These are phyloP conservation scores for Syncephalastrum monosporum DNA, from an alignment of 371 early-diverging fungal genomes.

Conservation along the genomic window DNA sequence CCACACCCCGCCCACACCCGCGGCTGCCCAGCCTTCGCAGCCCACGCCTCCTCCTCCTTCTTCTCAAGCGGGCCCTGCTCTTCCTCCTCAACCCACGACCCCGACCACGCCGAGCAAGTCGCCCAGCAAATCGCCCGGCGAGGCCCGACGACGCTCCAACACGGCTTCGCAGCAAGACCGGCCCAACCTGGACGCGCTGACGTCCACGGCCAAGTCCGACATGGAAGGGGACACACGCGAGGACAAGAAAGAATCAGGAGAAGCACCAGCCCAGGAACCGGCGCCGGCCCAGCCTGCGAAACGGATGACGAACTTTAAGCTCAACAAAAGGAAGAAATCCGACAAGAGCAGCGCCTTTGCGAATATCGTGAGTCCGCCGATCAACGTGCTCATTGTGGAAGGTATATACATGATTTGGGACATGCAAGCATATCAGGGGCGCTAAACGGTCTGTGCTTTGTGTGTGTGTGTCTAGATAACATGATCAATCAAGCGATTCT, in stretches of 20 bases:
- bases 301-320: conserved; percentile 28
- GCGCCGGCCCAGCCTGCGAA: not conserved
- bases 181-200: not conserved
- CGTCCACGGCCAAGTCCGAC: conserved; percentile 85
- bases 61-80: not conserved
- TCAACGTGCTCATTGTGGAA: conserved; percentile 82
- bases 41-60: not conserved
- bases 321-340: conserved; percentile 37
- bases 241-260: conserved; percentile 1
- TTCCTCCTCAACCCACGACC: not conserved
- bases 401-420: conserved; percentile 34
- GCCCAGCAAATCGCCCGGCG: not conserved
- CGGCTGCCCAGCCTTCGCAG: not conserved
- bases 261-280: too few relatives aligned
- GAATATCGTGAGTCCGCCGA: conserved; percentile 58
- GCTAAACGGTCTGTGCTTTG: not conserved
- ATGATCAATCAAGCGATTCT: conserved; percentile 76
- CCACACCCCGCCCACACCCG: not conserved
- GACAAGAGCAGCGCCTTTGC: conserved; percentile 26
- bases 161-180: not conserved
- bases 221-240: conserved; percentile 96
- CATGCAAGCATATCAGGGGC: too few relatives aligned
- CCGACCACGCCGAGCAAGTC: not conserved
- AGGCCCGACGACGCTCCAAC: not conserved
- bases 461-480: conserved; percentile 55